Evolutionary conservation across 2,329 filamentous ascomycete species (phyloP).

Genomic region (Colletotrichum lini): DNA sequence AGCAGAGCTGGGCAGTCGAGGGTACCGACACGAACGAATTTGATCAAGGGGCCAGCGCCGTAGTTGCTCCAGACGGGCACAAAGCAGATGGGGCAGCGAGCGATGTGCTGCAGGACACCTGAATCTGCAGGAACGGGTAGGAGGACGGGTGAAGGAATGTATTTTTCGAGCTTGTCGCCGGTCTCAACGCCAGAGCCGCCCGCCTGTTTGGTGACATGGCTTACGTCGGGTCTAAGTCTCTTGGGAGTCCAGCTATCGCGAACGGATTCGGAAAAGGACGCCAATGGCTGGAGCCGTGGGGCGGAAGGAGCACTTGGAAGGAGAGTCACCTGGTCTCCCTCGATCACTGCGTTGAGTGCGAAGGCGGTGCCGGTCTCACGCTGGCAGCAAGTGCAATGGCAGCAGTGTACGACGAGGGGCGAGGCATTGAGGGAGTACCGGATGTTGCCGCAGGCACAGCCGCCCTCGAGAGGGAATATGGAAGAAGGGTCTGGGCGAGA

Average conservation of each 20-base stretch:
- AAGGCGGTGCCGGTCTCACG: constrained; percentile 58
- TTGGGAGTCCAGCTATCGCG: constrained; percentile 29
- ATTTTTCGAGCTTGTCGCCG: background rate
- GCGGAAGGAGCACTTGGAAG: constrained; percentile 47
- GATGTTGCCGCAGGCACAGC: constrained; percentile 78
- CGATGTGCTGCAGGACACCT: constrained; percentile 57
- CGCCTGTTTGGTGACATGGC: background rate
- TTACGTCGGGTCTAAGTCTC: constrained; percentile 7
- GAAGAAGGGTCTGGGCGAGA: constrained; percentile 28
- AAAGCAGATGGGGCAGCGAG: constrained; percentile 59
- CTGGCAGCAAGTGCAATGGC: constrained; percentile 64
- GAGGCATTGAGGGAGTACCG: constrained; percentile 76
- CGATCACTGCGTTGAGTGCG: constrained; percentile 59
- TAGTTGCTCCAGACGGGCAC: constrained; percentile 60
- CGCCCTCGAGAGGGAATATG: constrained; percentile 54
- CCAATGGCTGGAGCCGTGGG: constrained; percentile 26
- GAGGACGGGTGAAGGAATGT: constrained; percentile 41
- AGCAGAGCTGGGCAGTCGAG: constrained; percentile 55
- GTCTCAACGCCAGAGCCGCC: background rate
- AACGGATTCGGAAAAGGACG: constrained; percentile 23
- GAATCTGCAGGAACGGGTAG: constrained; percentile 56
- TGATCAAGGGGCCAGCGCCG: constrained; percentile 48
- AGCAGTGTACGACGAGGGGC: constrained; percentile 61
- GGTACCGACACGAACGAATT: constrained; percentile 61
- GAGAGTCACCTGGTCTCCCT: constrained; percentile 53